Conservation (phyloP, 805 yeast species). For the Lipomyces oligophaga region DNA sequence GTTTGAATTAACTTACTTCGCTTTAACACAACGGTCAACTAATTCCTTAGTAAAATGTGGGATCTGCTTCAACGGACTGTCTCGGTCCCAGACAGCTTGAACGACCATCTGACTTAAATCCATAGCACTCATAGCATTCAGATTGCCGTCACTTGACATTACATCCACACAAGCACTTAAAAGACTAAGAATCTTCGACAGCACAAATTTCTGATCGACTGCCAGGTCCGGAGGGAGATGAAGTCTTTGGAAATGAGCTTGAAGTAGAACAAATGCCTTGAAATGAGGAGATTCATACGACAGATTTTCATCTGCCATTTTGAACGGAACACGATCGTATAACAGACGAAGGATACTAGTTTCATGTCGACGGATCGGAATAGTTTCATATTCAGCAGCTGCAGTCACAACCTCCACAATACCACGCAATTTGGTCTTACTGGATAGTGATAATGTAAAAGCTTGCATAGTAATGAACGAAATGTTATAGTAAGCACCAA, state of each 20-base stretch:
- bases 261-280: constrained; percentile 71
- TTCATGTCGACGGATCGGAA: constrained; percentile 65
- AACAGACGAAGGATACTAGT: constrained; percentile 46
- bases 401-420: constrained; percentile 62
- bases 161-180: constrained; percentile 70
- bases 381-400: constrained; percentile 64
- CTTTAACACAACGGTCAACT: constrained; percentile 51
- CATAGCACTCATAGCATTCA: constrained; percentile 77
- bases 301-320: constrained; percentile 39
- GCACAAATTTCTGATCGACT: constrained; percentile 52
- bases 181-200: constrained; percentile 49
- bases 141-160: constrained; percentile 71
- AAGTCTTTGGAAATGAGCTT: constrained; percentile 73
- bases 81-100: constrained; percentile 82
- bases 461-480: constrained; percentile 65
- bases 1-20: constrained; percentile 24
- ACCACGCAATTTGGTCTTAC: constrained; percentile 55
- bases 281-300: constrained; percentile 51
- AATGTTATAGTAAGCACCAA: constrained; percentile 69
- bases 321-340: constrained; percentile 61
- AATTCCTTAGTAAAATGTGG: constrained; percentile 59
- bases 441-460: constrained; percentile 49
- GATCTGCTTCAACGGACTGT: constrained; percentile 72
- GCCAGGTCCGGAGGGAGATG: constrained; percentile 58
- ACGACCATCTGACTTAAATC: constrained; percentile 84